Evolutionary conservation across 2,329 filamentous ascomycete genomes (phyloP).

Genomic region (Decorospora gaudefroyi): DNA sequence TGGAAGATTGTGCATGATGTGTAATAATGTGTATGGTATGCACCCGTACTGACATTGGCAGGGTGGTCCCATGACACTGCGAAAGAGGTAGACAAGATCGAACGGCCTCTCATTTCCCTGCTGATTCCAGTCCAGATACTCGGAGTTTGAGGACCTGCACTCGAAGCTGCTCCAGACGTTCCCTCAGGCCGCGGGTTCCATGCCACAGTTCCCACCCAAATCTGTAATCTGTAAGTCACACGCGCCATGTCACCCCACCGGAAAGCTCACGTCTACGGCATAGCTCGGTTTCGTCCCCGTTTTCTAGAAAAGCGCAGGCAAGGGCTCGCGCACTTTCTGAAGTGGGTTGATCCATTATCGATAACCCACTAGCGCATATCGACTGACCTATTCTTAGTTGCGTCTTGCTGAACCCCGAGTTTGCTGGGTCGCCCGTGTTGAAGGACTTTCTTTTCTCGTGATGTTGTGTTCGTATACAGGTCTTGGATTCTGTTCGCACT

Average conservation of each 20-base stretch:
- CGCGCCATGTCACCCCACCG: slow-evolving; percentile 26
- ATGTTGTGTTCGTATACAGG: slow-evolving; percentile 7
- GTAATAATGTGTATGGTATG: slow-evolving; percentile 3
- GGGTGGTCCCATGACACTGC: slow-evolving; percentile 62
- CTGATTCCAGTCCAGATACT: slow-evolving; percentile 65
- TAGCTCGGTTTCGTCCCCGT: slow-evolving; percentile 71
- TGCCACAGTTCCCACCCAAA: slow-evolving; percentile 90
- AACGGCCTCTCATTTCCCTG: slow-evolving; percentile 4
- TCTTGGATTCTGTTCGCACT: too few species aligned
- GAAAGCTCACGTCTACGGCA: slow-evolving; percentile 23
- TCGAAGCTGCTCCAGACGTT: slow-evolving; percentile 76
- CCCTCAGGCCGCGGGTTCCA: slow-evolving; percentile 78
- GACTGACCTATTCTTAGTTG: slow-evolving; percentile 62
- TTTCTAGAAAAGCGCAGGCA: slow-evolving; percentile 84
- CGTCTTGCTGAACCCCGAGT: slow-evolving; percentile 89
- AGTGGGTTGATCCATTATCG: slow-evolving; percentile 61
- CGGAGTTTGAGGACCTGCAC: slow-evolving; percentile 87
- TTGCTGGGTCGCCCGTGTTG: slow-evolving; percentile 84
- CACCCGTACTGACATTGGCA: slow-evolving; percentile 32
- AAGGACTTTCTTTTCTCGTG: slow-evolving; percentile 83
- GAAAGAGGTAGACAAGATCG: slow-evolving; percentile 57
- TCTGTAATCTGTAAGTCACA: slow-evolving; percentile 74
- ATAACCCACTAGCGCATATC: slow-evolving; percentile 31
- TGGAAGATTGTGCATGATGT: slow-evolving; percentile 1
- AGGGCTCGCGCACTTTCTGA: slow-evolving; percentile 89